phyloP scores from a whole-genome alignment of 2,329 filamentous ascomycete species.

The Penicillium sp. region DNA sequence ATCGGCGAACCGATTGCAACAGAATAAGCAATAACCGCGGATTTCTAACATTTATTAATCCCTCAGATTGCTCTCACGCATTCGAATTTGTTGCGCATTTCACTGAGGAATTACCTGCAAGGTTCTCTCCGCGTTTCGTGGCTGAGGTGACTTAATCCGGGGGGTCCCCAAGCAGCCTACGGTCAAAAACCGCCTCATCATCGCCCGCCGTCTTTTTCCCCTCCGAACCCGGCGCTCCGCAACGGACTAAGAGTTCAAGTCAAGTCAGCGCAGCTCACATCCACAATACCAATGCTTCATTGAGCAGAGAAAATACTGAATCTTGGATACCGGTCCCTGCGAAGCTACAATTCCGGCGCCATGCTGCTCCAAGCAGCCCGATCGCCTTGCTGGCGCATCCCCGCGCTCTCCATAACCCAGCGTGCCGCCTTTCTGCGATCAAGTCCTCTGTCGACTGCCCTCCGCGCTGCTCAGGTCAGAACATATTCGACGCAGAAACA shows the following conservation, averaged over 20 bases:
- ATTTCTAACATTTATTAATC: neutral
- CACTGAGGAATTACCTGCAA: neutral
- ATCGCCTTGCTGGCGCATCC: slow-evolving; percentile 39
- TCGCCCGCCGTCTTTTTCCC: slow-evolving; percentile 25
- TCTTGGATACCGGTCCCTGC: slow-evolving; percentile 6
- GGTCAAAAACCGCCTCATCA: slow-evolving; percentile 15
- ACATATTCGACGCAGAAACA: slow-evolving; percentile 38
- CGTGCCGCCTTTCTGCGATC: slow-evolving; percentile 31
- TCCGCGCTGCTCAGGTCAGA: slow-evolving; percentile 33
- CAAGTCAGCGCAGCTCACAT: slow-evolving; percentile 22
- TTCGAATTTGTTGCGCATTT: neutral
- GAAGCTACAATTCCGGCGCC: slow-evolving; percentile 22
- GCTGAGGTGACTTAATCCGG: slow-evolving; percentile 12
- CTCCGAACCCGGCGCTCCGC: slow-evolving; percentile 43
- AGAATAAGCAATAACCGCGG: neutral
- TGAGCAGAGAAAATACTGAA: slow-evolving; percentile 19
- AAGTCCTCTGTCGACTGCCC: slow-evolving; percentile 28
- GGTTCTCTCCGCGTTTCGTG: slow-evolving; percentile 7
- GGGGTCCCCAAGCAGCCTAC: neutral
- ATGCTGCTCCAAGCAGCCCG: slow-evolving; percentile 47
- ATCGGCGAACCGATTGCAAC: slow-evolving; percentile 13
- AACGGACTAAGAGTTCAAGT: slow-evolving; percentile 27
- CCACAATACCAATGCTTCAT: slow-evolving; percentile 28
- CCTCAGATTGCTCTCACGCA: neutral
- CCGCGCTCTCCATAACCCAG: slow-evolving; percentile 33